Evolutionary conservation across 345 rosid genomes (phyloP), one percentile per base, ranked within the genome.

Genomic region (Hypericum androsaemum): DNA sequence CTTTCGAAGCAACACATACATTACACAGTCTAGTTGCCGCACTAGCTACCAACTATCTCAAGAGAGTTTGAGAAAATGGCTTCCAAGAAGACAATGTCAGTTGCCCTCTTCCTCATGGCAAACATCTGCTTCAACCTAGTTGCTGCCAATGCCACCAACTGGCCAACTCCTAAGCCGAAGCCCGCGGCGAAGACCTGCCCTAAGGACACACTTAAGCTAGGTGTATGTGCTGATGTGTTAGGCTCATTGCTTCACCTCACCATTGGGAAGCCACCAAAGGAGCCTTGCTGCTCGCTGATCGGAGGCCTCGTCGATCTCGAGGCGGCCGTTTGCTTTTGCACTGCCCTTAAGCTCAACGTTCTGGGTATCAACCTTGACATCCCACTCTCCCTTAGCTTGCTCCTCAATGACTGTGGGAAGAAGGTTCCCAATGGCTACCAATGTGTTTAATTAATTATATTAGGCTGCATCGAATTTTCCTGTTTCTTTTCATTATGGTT

Each of bases 361-460:
- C 22, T 46, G 0, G 49, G 49, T 10, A 46, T 46, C 49, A 46
- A 46, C 5, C 49, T 46, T 15, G 17, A 46, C 6, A 10, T 46
- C 17, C 49, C 49, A 5, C 0, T 46, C 13, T 46, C 49, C 8
- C 49, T 46, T 13, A 46, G 49, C 49, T 5, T 46, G 17, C 49
- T 46, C 17, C 49, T 46, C 22, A 46, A 46, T 46, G 49, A 11
- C 22, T 46, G 49, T 13, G 17, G 17, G 5, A n/a, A 46, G 49
- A 46, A 12, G 49, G 49, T 46, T 12, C 49, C 49, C 6, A 11
- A 14, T 13, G 49, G 49, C 49, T 46, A 11, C 49, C 49, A 46
- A 15, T 46, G 49, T 28, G 22, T 15, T n/a, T n/a, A n/a, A n/a
- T 22, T 22, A 22, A 22, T 22, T 22, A 22, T 22, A 22, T 22